These are phyloP conservation scores for Ramaria sp. DNA, from an alignment of 768 basidiomycete species.

Conservation along the genomic window DNA sequence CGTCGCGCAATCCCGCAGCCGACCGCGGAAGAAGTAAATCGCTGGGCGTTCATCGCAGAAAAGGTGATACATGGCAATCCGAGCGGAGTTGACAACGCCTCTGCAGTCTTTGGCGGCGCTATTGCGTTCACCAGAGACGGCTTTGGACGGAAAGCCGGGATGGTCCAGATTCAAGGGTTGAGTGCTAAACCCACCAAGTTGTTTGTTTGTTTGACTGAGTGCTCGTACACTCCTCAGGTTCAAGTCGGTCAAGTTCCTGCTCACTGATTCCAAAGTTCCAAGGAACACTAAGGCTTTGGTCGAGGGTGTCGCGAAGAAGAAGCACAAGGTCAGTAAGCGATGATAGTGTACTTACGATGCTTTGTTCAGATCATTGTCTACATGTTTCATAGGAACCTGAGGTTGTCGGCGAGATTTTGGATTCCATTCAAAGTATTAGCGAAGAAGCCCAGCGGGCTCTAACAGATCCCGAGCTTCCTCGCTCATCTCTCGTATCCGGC, in stretches of 20 bases:
- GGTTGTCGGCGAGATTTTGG: constrained; percentile 63
- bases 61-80: constrained; percentile 97
- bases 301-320: constrained; percentile 73
- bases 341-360: neutral
- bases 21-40: constrained; percentile 74
- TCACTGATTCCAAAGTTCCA: constrained; percentile 89
- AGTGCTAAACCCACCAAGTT: constrained; percentile 17
- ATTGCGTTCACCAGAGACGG: constrained; percentile 79
- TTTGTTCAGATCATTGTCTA: neutral
- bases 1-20: constrained; percentile 51
- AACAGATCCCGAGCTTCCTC: constrained; percentile 61
- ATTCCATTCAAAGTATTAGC: constrained; percentile 75
- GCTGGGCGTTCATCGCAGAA: constrained; percentile 90
- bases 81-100: constrained; percentile 94
- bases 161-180: constrained; percentile 81
- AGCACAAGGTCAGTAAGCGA: constrained; percentile 36
- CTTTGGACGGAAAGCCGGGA: constrained; percentile 66
- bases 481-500: constrained; percentile 49
- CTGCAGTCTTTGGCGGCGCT: constrained; percentile 87
- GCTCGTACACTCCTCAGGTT: constrained; percentile 41
- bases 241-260: constrained; percentile 79
- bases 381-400: constrained; percentile 61
- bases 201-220: constrained; percentile 5
- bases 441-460: constrained; percentile 71
- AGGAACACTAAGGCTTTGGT: constrained; percentile 93